Evolutionary conservation across 116 monocot species (phyloP).

Genomic region (Zostera marina): DNA sequence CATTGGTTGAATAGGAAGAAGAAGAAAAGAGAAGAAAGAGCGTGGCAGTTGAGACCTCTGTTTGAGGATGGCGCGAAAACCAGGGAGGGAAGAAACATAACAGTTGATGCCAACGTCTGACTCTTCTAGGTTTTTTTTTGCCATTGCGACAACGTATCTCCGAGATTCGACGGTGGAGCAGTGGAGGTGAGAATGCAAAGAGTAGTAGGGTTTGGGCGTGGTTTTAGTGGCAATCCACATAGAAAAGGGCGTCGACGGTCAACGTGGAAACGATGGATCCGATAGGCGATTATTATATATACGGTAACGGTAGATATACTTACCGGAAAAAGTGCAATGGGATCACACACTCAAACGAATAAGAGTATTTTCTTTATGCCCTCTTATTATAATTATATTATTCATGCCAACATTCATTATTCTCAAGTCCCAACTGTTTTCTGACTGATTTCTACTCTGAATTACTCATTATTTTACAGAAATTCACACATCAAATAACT

Average conservation of each 20-base stretch:
- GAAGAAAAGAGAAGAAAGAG: neutral
- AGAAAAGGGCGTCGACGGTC: neutral
- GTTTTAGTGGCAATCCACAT: neutral
- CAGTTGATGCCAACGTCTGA: slow-evolving; percentile 78
- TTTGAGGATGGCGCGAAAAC: slow-evolving; percentile 85
- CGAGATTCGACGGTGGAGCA: neutral
- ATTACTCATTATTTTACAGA: too few species aligned
- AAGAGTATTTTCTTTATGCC: too few species aligned
- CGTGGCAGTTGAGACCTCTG: slow-evolving; percentile 29
- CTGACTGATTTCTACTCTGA: too few species aligned
- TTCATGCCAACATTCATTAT: too few species aligned
- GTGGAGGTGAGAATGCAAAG: slow-evolving; percentile 7
- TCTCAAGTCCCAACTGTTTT: too few species aligned
- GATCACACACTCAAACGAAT: too few species aligned
- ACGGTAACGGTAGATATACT: neutral
- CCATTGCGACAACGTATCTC: slow-evolving; percentile 16
- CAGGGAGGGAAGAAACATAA: slow-evolving; percentile 80
- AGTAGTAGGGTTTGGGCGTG: neutral
- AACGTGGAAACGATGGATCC: neutral
- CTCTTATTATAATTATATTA: too few species aligned
- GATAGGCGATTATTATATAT: too few species aligned
- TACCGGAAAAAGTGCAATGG: neutral
- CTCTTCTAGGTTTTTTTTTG: slow-evolving; percentile 42
- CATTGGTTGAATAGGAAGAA: neutral
- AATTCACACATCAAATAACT: too few species aligned